A percentile compares a stretch with the other conserved stretches of the same genome.
phyloP scores from a whole-genome alignment of 352 stramenopile genomes.

The Globisporangium polare region DNA sequence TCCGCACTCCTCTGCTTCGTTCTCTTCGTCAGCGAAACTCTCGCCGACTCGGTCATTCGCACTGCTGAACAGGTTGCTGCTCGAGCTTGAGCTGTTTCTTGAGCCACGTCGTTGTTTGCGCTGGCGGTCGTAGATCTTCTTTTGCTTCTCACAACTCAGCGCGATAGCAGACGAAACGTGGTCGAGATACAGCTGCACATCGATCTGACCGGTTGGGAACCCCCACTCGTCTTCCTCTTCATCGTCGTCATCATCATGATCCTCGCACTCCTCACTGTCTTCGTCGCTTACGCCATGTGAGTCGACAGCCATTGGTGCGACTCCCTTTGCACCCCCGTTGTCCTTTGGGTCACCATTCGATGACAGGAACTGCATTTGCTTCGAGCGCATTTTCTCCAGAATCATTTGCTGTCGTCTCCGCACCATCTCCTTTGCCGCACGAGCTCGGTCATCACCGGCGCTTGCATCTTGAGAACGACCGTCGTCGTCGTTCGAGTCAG shows the following conservation, averaged over 20 bases:
- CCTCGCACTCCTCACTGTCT: slow-evolving; percentile 32
- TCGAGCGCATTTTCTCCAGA: slow-evolving; percentile 60
- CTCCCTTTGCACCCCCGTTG: neutral
- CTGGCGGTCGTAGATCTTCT: slow-evolving; percentile 25
- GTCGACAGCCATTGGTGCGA: slow-evolving; percentile 4
- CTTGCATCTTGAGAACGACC: slow-evolving; percentile 2
- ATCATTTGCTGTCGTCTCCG: slow-evolving; percentile 59
- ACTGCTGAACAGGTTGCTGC: slow-evolving; percentile 2
- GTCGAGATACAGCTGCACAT: slow-evolving; percentile 61
- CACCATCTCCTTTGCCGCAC: slow-evolving; percentile 58
- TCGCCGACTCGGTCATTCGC: slow-evolving; percentile 13
- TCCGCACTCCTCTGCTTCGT: slow-evolving; percentile 46
- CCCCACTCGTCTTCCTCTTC: slow-evolving; percentile 76
- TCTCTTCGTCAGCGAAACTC: slow-evolving; percentile 19
- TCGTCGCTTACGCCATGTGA: slow-evolving; percentile 15
- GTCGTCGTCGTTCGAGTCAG: neutral
- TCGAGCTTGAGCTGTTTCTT: slow-evolving; percentile 14
- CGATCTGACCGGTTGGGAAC: slow-evolving; percentile 69
- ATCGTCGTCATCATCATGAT: slow-evolving; percentile 51
- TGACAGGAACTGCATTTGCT: slow-evolving; percentile 72
- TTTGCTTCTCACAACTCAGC: slow-evolving; percentile 45
- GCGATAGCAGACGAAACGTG: slow-evolving; percentile 65
- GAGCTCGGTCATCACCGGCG: slow-evolving; percentile 19
- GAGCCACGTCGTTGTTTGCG: slow-evolving; percentile 30
- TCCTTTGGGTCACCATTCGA: slow-evolving; percentile 29